These are phyloP conservation scores for Aureobasidium subglaciale DNA, from an alignment of 2,329 filamentous ascomycete genomes.

Conservation along the genomic window DNA sequence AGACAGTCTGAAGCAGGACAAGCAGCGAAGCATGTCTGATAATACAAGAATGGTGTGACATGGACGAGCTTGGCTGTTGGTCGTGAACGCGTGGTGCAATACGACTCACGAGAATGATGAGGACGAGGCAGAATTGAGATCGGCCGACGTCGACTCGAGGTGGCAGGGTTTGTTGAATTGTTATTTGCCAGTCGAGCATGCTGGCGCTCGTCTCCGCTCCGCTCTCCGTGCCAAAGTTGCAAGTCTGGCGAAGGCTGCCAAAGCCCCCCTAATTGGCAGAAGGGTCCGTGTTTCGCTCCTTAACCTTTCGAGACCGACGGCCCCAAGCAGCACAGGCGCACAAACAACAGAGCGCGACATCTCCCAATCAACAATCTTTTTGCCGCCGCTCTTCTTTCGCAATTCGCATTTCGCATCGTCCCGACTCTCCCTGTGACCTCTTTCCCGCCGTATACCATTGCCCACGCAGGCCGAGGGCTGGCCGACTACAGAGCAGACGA, in stretches of 20 bases:
- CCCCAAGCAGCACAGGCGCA: constrained; percentile 1
- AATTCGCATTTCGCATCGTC: neutral
- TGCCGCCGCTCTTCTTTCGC: neutral
- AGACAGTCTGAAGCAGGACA: neutral
- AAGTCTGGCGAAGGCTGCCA: no score
- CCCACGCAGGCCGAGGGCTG: constrained; percentile 14
- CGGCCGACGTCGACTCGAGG: neutral
- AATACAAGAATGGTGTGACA: neutral
- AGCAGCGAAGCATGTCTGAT: neutral
- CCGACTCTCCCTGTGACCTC: neutral
- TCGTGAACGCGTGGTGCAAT: neutral
- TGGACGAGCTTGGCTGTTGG: neutral
- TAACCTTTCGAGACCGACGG: constrained; percentile 1
- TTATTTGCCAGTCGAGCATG: no score
- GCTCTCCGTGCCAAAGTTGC: no score
- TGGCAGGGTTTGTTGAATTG: neutral
- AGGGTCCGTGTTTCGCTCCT: constrained; percentile 3
- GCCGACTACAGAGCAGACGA: neutral
- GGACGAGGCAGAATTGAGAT: neutral
- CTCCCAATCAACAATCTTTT: constrained; percentile 14
- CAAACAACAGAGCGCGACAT: constrained; percentile 12
- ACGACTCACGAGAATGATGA: neutral
- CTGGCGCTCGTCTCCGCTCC: no score
- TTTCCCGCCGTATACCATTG: neutral
- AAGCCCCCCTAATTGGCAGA: constrained; percentile 4